A percentile compares a stretch with the other conserved stretches of the same genome.
Evolutionary conservation across 192 early-diverging fungal species (phyloP).

Genomic region (Coemansia javaensis): DNA sequence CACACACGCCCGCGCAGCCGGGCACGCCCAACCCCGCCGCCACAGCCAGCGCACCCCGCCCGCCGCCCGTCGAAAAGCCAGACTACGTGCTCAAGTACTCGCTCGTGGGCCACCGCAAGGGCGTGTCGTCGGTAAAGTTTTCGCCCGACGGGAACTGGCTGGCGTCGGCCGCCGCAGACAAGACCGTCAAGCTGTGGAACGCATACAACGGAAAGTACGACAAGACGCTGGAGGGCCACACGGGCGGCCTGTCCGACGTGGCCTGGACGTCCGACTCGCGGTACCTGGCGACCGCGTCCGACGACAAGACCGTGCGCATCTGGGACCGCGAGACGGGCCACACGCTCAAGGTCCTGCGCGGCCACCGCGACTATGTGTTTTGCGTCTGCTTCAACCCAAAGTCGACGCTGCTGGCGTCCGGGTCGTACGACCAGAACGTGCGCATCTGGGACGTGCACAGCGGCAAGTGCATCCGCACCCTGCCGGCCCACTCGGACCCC

Average conservation of each 20-base stretch:
- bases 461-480: slow-evolving; percentile 85
- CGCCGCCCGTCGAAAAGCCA: slow-evolving; percentile 50
- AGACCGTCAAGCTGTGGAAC: slow-evolving; percentile 92
- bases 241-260: slow-evolving; percentile 90
- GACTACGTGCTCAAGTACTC: slow-evolving; percentile 85
- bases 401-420: slow-evolving; percentile 90
- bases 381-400: slow-evolving; percentile 96
- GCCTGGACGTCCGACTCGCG: slow-evolving; percentile 93
- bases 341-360: slow-evolving; percentile 71
- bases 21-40: slow-evolving; percentile 7
- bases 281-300: slow-evolving; percentile 83
- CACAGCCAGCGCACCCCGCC: no score
- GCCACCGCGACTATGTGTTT: slow-evolving; percentile 96
- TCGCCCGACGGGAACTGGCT: slow-evolving; percentile 98
- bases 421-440: slow-evolving; percentile 96
- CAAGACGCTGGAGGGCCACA: slow-evolving; percentile 83
- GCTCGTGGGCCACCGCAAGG: slow-evolving; percentile 90
- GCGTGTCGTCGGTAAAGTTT: slow-evolving; percentile 93
- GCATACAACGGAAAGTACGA: slow-evolving; percentile 79
- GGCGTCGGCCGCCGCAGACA: slow-evolving; percentile 85
- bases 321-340: slow-evolving; percentile 77
- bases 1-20: slow-evolving; percentile 4
- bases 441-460: slow-evolving; percentile 93
- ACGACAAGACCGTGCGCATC: slow-evolving; percentile 93
- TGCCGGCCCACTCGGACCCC: slow-evolving; percentile 94